phyloP scores from a whole-genome alignment of 2,329 filamentous ascomycete species.

The Diaporthe sp. region DNA sequence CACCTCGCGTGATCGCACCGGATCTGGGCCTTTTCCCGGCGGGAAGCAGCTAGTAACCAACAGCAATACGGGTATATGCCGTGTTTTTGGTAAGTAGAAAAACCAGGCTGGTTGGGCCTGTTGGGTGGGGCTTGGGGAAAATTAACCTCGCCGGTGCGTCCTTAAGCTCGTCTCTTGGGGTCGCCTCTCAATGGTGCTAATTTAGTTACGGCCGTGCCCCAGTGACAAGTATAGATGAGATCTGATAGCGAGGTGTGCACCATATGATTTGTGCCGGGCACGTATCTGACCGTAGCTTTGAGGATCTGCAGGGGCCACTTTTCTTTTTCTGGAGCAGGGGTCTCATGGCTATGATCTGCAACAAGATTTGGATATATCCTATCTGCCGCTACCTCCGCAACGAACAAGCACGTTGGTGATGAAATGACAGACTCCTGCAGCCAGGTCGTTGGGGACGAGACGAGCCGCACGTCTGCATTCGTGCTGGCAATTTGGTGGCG shows the following conservation, averaged over 20 bases:
- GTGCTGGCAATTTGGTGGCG: background rate
- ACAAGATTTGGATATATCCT: background rate
- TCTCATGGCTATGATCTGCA: background rate
- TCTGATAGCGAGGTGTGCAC: background rate
- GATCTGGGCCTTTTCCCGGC: background rate
- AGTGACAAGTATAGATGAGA: background rate
- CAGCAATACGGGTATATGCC: background rate
- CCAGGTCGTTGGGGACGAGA: background rate
- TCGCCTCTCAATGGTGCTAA: background rate
- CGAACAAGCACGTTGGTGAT: constrained; percentile 2
- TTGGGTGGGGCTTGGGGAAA: background rate
- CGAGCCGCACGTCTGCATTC: constrained; percentile 1
- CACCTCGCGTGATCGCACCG: constrained; percentile 19
- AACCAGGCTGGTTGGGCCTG: background rate
- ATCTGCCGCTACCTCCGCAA: background rate
- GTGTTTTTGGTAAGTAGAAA: background rate
- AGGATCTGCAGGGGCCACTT: constrained; percentile 1
- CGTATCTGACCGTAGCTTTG: background rate
- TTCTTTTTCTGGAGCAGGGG: background rate
- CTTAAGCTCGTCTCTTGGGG: background rate
- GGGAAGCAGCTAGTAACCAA: constrained; percentile 15
- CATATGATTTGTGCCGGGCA: background rate
- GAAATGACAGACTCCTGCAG: background rate
- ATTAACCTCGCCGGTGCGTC: background rate
- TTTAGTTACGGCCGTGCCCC: background rate